Evolutionary conservation across 2,329 filamentous ascomycete species (phyloP).

Genomic region (Exophiala sp.): DNA sequence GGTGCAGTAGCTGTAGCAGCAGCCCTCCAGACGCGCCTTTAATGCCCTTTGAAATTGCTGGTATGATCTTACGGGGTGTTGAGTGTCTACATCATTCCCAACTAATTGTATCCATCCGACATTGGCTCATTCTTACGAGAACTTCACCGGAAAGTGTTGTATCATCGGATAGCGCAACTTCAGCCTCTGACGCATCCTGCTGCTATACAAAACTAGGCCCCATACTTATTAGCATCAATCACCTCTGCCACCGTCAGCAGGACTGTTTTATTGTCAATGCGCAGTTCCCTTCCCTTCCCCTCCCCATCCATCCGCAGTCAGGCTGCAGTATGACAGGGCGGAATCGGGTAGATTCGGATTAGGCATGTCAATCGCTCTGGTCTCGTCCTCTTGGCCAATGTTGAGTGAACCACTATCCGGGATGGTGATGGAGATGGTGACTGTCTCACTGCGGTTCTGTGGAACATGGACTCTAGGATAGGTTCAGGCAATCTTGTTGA

Average conservation of each 20-base stretch:
- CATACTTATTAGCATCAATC: too few species aligned
- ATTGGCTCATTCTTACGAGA: background rate
- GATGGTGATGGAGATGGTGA: too few species aligned
- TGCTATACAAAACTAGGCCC: too few species aligned
- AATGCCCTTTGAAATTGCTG: too few species aligned
- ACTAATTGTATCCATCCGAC: background rate
- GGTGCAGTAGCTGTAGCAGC: constrained; percentile 7
- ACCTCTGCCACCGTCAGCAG: too few species aligned
- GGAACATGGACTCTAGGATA: too few species aligned
- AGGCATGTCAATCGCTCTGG: background rate
- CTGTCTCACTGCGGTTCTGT: too few species aligned
- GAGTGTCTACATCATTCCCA: background rate
- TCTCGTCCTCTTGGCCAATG: too few species aligned
- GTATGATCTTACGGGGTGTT: background rate
- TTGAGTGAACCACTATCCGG: too few species aligned
- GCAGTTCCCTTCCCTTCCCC: background rate
- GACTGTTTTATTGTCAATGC: too few species aligned
- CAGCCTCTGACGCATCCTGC: background rate
- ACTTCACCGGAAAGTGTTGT: background rate
- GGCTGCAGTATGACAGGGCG: background rate
- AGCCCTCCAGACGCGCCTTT: background rate
- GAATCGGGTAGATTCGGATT: background rate
- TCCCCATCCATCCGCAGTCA: background rate
- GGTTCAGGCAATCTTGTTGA: too few species aligned
- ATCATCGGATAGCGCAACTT: background rate